Conservation (phyloP, 345 rosid species). For the Litchi chinensis region DNA sequence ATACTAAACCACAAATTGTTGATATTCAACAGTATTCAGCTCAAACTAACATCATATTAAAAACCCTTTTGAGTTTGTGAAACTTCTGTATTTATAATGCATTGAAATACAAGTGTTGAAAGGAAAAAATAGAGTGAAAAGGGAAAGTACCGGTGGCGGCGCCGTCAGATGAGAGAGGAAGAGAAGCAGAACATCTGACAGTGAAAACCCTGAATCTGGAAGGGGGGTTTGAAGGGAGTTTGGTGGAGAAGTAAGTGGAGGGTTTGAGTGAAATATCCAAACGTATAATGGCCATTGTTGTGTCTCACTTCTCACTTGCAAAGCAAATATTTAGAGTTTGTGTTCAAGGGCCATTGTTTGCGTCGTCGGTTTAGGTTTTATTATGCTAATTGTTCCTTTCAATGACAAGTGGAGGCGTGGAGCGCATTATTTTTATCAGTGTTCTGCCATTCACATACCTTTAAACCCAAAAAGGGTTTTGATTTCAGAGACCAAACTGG, state of each 20-base stretch:
- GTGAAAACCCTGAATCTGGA: slow-evolving; percentile 37
- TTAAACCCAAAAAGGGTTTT: too few species aligned
- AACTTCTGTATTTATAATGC: too few species aligned
- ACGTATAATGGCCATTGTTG: slow-evolving; percentile 32
- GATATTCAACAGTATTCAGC: neutral
- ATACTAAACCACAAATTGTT: neutral
- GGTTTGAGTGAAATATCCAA: slow-evolving; percentile 24
- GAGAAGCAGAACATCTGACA: slow-evolving; percentile 55
- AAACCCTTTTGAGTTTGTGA: neutral
- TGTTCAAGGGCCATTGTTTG: neutral
- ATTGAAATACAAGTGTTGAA: too few species aligned
- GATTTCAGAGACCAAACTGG: too few species aligned
- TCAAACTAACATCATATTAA: neutral
- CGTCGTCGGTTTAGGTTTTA: neutral
- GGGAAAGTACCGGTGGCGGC: slow-evolving; percentile 49
- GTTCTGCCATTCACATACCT: too few species aligned
- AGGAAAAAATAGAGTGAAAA: neutral
- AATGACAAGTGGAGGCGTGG: too few species aligned
- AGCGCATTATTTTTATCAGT: too few species aligned
- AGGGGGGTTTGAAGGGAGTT: slow-evolving; percentile 14
- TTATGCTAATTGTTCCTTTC: neutral
- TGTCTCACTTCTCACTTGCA: neutral
- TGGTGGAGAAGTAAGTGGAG: slow-evolving; percentile 18
- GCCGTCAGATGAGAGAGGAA: slow-evolving; percentile 42
- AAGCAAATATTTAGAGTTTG: neutral